Conservation (phyloP, 225 moss, liverwort and hornwort genomes). For the Neckera pumila region DNA sequence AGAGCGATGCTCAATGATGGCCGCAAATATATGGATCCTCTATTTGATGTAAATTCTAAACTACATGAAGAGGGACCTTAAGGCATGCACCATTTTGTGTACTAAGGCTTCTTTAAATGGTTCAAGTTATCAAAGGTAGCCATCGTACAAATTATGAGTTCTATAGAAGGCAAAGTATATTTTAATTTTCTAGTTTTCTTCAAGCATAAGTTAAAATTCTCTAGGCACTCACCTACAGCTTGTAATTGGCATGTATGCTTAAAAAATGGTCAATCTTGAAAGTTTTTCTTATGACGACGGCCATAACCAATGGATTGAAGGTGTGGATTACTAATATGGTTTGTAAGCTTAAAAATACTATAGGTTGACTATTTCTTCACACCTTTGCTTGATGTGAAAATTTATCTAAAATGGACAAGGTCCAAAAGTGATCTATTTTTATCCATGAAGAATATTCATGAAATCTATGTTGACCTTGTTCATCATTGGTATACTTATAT, state of each 20-base stretch:
- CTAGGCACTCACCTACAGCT: accelerated
- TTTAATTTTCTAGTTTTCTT: neutral
- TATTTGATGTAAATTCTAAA: accelerated
- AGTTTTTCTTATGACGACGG: neutral
- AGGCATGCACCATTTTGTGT: neutral
- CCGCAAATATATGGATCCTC: too few species aligned
- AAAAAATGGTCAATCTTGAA: neutral
- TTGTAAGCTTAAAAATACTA: accelerated
- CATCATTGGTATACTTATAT: too few species aligned
- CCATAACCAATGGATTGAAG: neutral
- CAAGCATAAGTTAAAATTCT: accelerated
- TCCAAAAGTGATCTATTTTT: neutral
- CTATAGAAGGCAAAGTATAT: neutral
- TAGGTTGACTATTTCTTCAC: neutral
- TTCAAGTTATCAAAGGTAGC: neutral
- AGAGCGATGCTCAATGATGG: too few species aligned
- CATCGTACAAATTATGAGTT: neutral
- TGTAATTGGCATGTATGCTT: neutral
- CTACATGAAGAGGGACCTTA: accelerated
- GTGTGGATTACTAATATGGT: neutral
- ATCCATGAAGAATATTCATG: neutral
- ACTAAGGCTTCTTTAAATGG: neutral
- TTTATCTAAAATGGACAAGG: neutral
- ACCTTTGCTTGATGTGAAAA: neutral
- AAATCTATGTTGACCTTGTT: neutral